These are phyloP conservation scores for Penicillium riverlandense DNA, from an alignment of 495 filamentous ascomycete genomes.

Conservation along the genomic window DNA sequence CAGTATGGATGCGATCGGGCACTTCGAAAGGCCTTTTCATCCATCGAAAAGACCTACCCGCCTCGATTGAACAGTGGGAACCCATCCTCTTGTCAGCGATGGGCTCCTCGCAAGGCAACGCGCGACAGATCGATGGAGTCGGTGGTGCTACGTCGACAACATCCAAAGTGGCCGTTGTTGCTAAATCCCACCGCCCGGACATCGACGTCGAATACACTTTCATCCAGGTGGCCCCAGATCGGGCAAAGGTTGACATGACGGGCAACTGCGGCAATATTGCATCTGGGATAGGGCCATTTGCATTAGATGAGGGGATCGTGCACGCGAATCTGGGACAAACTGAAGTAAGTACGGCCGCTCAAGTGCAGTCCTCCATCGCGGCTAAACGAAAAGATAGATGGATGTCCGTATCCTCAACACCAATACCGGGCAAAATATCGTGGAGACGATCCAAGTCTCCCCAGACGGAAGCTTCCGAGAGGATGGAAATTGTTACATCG, in stretches of 20 bases:
- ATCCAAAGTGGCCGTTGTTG: constrained; percentile 31
- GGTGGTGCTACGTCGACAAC: constrained; percentile 35
- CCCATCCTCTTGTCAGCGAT: constrained; percentile 23
- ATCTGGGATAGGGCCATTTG: constrained; percentile 29
- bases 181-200: constrained; percentile 14
- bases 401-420: constrained; percentile 24
- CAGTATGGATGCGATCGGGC: constrained; percentile 31
- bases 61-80: constrained; percentile 11
- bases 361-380: too few relatives aligned
- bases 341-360: constrained; percentile 17
- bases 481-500: constrained; percentile 18
- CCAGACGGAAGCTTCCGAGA: constrained; percentile 14
- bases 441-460: constrained; percentile 20
- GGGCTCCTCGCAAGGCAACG: constrained; percentile 17
- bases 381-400: too few relatives aligned
- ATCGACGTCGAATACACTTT: constrained; percentile 35
- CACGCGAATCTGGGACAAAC: constrained; percentile 9
- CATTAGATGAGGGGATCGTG: constrained; percentile 27
- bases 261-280: constrained; percentile 37
- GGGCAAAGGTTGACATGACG: constrained; percentile 26
- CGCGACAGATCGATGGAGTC: constrained; percentile 26
- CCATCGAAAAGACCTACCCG: constrained; percentile 23
- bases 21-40: constrained; percentile 34
- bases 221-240: constrained; percentile 24
- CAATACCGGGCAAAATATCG: constrained; percentile 18